Evolutionary conservation across 352 stramenopile genomes (phyloP).

Genomic region (Globisporangium solare): DNA sequence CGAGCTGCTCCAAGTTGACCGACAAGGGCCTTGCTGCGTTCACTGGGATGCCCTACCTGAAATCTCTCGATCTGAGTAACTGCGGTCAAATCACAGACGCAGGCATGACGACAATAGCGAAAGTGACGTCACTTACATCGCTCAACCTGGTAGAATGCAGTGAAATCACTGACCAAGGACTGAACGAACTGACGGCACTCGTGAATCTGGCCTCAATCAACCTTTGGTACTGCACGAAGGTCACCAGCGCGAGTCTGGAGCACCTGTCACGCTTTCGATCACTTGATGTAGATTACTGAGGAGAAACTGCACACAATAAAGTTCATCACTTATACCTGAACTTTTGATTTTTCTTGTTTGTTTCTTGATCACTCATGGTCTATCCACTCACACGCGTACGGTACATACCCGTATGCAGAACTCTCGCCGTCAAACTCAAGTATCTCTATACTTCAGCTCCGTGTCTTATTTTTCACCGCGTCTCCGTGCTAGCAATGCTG

Average conservation of each 20-base stretch:
- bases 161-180: slow-evolving; percentile 59
- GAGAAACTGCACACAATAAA: background rate
- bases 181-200: slow-evolving; percentile 40
- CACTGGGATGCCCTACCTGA: slow-evolving; percentile 41
- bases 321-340: slow-evolving; percentile 4
- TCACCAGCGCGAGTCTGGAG: slow-evolving; percentile 50
- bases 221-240: slow-evolving; percentile 78
- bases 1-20: slow-evolving; percentile 68
- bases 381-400: slow-evolving; percentile 1
- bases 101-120: slow-evolving; percentile 42
- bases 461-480: slow-evolving; percentile 29
- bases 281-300: slow-evolving; percentile 44
- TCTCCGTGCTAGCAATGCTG: slow-evolving; percentile 71
- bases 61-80: slow-evolving; percentile 77
- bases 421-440: slow-evolving; percentile 1
- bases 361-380: background rate
- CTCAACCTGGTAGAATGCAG: slow-evolving; percentile 71
- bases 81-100: slow-evolving; percentile 66
- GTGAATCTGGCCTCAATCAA: slow-evolving; percentile 60
- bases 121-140: slow-evolving; percentile 50
- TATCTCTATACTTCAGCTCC: slow-evolving; percentile 1
- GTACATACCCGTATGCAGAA: background rate
- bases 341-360: background rate
- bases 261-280: slow-evolving; percentile 37
- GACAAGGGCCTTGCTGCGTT: slow-evolving; percentile 49